Conservation (phyloP, 345 rosid genomes). For the Salix caprea region DNA sequence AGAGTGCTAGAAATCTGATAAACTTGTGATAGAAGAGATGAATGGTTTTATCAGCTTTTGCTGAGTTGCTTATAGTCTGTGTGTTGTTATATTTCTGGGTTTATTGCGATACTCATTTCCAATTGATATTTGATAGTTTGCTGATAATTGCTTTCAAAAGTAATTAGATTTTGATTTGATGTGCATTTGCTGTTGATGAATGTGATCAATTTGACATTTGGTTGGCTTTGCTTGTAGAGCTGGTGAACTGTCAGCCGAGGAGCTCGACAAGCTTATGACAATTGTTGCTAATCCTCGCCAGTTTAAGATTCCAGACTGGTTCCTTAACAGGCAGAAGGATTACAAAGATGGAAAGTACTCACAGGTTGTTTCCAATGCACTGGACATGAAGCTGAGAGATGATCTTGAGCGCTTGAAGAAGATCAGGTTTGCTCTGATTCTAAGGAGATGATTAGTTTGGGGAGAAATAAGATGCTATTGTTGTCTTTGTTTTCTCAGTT, state of each 20-base stretch:
- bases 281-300: conserved; percentile 37
- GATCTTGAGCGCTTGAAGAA: conserved; percentile 38
- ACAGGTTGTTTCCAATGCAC: conserved; percentile 37
- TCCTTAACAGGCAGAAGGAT: conserved; percentile 38
- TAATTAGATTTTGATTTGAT: no score
- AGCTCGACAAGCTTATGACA: conserved; percentile 36
- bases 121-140: no score
- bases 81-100: not conserved
- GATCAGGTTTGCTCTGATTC: conserved; percentile 20
- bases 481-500: not conserved
- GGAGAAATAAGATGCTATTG: not conserved
- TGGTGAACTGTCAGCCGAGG: conserved; percentile 32
- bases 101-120: not conserved
- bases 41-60: not conserved
- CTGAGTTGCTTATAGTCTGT: not conserved
- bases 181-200: not conserved
- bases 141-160: no score
- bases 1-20: not conserved
- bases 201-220: not conserved
- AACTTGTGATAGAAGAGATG: not conserved
- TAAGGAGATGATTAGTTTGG: not conserved
- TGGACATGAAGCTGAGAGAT: conserved; percentile 41
- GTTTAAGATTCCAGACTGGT: conserved; percentile 39
- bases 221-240: conserved; percentile 16
- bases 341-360: conserved; percentile 33